phyloP scores from a whole-genome alignment of 495 filamentous ascomycete genomes.

The Penicillium taxi region DNA sequence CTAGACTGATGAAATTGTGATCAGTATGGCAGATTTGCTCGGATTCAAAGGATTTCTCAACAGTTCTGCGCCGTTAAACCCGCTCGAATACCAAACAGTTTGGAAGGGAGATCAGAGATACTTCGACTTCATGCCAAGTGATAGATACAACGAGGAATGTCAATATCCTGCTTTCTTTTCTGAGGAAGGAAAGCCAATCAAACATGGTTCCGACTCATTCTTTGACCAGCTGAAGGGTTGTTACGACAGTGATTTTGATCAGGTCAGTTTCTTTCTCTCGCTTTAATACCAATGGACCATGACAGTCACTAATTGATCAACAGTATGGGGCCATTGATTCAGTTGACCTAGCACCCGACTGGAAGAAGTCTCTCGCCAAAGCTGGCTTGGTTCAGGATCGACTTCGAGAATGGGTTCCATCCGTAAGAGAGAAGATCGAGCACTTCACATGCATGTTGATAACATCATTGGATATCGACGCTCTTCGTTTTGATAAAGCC shows the following conservation, averaged over 20 bases:
- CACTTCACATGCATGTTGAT: slow-evolving; percentile 62
- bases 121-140: slow-evolving; percentile 54
- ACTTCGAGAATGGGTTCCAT: slow-evolving; percentile 60
- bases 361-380: slow-evolving; percentile 60
- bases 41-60: slow-evolving; percentile 65
- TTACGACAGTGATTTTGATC: slow-evolving; percentile 63
- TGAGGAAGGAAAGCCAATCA: slow-evolving; percentile 50
- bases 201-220: slow-evolving; percentile 36
- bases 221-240: slow-evolving; percentile 47
- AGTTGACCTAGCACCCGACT: slow-evolving; percentile 61
- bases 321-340: slow-evolving; percentile 63
- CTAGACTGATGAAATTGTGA: too few species aligned
- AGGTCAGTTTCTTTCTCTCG: too few species aligned
- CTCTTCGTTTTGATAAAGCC: slow-evolving; percentile 63
- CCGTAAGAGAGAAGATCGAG: slow-evolving; percentile 50
- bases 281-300: too few species aligned
- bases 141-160: slow-evolving; percentile 52
- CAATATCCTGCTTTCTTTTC: slow-evolving; percentile 60
- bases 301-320: too few species aligned
- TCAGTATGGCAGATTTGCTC: slow-evolving; percentile 56
- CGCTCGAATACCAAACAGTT: slow-evolving; percentile 47
- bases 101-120: slow-evolving; percentile 55
- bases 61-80: slow-evolving; percentile 50
- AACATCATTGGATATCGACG: slow-evolving; percentile 56
- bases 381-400: slow-evolving; percentile 71